These are phyloP conservation scores for Hygrophorus pudorinus DNA, from an alignment of 768 basidiomycete genomes.

Conservation along the genomic window DNA sequence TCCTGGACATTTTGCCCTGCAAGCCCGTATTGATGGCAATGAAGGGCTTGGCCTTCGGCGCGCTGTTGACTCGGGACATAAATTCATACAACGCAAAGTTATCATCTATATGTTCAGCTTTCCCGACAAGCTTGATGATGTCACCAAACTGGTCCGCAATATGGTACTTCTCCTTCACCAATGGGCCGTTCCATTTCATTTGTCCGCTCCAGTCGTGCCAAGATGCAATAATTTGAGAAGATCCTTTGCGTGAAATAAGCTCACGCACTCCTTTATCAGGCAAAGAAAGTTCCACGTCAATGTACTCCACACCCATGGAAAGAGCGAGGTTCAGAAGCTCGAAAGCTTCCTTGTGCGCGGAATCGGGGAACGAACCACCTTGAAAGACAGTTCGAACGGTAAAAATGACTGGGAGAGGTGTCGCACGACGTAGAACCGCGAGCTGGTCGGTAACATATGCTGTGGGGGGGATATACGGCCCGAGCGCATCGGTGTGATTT, in stretches of 20 bases:
- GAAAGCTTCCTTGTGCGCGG: constrained; percentile 58
- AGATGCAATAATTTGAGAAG: constrained; percentile 78
- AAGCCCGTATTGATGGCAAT: constrained; percentile 93
- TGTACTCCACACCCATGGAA: constrained; percentile 80
- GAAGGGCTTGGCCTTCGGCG: constrained; percentile 60
- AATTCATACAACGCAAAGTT: constrained; percentile 77
- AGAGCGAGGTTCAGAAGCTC: constrained; percentile 71
- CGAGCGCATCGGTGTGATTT: constrained; percentile 34
- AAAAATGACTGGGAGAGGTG: constrained; percentile 81
- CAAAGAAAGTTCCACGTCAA: constrained; percentile 84
- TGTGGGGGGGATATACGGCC: constrained; percentile 50
- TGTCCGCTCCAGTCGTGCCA: constrained; percentile 92
- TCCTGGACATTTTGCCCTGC: constrained; percentile 82
- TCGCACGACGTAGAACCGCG: constrained; percentile 62
- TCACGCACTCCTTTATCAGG: constrained; percentile 51
- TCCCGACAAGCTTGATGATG: constrained; percentile 88
- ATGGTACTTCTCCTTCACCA: constrained; percentile 60
- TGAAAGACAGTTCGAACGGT: constrained; percentile 84
- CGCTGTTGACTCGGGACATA: constrained; percentile 33
- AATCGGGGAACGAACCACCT: constrained; percentile 87
- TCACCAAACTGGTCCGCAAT: constrained; percentile 65
- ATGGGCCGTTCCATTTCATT: constrained; percentile 67
- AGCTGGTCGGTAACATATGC: constrained; percentile 77
- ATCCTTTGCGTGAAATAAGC: constrained; percentile 52
- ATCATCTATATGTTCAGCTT: constrained; percentile 62